These are phyloP conservation scores for Eimeria maxima DNA, from an alignment of 169 alveolate species.

Conservation along the genomic window DNA sequence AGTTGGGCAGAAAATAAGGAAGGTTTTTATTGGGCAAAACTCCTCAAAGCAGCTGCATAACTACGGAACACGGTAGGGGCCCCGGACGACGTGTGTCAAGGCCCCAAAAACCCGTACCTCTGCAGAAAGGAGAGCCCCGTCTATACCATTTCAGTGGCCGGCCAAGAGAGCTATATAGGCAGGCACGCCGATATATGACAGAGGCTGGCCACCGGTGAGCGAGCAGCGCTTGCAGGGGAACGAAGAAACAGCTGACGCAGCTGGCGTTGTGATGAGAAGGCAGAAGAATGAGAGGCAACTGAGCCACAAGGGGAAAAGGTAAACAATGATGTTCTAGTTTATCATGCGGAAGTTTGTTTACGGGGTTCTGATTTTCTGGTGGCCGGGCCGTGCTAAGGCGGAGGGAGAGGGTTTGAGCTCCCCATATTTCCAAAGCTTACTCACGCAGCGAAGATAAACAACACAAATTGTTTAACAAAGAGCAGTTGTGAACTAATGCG, in stretches of 20 bases:
- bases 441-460: conserved; percentile 1
- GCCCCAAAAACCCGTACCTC: not conserved
- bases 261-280: not conserved
- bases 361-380: conserved; percentile 14
- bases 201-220: conserved; percentile 7
- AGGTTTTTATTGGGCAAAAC: not conserved
- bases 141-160: not conserved
- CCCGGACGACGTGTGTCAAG: conserved; percentile 29
- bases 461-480: not conserved
- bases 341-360: not conserved
- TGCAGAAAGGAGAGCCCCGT: not conserved
- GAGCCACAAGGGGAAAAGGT: not conserved
- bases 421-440: conserved; percentile 8
- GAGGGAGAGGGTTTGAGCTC: conserved; percentile 1
- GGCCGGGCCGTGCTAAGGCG: conserved; percentile 48
- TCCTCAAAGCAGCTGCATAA: not conserved
- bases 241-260: not conserved
- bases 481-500: not conserved
- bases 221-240: not conserved
- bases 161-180: not conserved
- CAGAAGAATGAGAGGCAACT: not conserved
- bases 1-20: not conserved
- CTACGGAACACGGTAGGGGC: conserved; percentile 19
- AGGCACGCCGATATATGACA: not conserved
- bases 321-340: not conserved